phyloP scores from a whole-genome alignment of 2,329 filamentous ascomycete genomes.

The Ilyonectria robusta region DNA sequence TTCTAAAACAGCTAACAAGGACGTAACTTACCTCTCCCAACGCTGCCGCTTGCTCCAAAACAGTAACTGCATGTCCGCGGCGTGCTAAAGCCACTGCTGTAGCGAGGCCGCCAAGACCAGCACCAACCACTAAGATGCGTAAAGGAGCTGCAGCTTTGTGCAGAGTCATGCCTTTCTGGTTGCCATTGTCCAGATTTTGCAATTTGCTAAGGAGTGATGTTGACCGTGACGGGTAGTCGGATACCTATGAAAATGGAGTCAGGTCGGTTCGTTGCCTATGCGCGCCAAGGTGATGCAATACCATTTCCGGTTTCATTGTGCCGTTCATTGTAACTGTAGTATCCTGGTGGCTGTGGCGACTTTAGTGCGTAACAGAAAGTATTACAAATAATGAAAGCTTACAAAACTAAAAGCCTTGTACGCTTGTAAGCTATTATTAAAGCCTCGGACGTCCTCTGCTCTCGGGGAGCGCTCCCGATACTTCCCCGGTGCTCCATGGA shows the following conservation, averaged over 20 bases:
- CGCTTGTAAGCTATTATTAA: conserved; percentile 1
- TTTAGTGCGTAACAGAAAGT: too few species aligned
- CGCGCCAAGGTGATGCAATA: neutral
- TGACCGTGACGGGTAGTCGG: conserved; percentile 23
- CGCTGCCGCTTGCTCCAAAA: conserved; percentile 56
- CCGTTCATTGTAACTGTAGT: neutral
- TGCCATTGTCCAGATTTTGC: neutral
- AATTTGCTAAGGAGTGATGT: conserved; percentile 9
- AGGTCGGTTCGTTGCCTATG: neutral
- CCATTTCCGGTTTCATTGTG: neutral
- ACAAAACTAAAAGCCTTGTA: neutral
- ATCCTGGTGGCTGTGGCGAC: too few species aligned
- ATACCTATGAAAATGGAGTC: neutral
- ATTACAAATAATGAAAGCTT: neutral
- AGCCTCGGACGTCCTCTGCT: neutral
- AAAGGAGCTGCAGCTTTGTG: neutral
- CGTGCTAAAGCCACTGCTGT: conserved; percentile 55
- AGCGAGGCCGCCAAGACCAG: conserved; percentile 58
- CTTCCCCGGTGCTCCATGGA: neutral
- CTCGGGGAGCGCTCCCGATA: neutral
- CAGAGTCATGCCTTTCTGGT: neutral
- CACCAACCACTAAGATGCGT: conserved; percentile 52
- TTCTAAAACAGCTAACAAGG: neutral
- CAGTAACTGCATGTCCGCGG: conserved; percentile 54
- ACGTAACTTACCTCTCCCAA: conserved; percentile 55